Evolutionary conservation across 495 filamentous ascomycete species (phyloP).

Genomic region (Penicillium riverlandense): DNA sequence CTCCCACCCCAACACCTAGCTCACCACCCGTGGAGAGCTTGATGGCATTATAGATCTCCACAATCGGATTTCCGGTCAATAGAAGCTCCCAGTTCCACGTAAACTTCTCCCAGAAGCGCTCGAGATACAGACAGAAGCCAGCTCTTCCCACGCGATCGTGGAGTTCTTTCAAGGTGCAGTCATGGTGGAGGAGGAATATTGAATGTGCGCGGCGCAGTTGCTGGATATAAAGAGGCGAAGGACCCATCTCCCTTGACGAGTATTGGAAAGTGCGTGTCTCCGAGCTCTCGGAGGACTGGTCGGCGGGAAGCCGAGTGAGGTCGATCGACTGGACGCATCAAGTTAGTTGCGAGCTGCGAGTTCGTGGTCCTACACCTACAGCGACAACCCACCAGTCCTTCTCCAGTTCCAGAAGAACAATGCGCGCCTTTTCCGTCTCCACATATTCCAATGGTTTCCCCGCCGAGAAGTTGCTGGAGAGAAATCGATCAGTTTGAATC

Average conservation of each 20-base stretch:
- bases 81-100: constrained; percentile 81
- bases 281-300: constrained; percentile 15
- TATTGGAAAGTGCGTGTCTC: constrained; percentile 50
- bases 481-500: constrained; percentile 5
- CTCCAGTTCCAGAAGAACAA: constrained; percentile 78
- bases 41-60: constrained; percentile 71
- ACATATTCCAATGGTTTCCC: constrained; percentile 71
- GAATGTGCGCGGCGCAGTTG: constrained; percentile 78
- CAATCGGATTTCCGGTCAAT: constrained; percentile 78
- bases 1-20: constrained; percentile 86
- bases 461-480: constrained; percentile 64
- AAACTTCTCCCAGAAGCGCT: constrained; percentile 79
- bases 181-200: constrained; percentile 84
- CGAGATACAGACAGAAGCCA: constrained; percentile 57
- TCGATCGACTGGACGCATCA: constrained; percentile 54
- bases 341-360: constrained; percentile 7
- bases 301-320: constrained; percentile 50
- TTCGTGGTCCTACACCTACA: constrained; percentile 36
- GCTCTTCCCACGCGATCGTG: constrained; percentile 52
- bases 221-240: constrained; percentile 67
- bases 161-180: constrained; percentile 55
- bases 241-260: constrained; percentile 81
- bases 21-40: constrained; percentile 89
- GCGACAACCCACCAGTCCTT: constrained; percentile 93
- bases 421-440: constrained; percentile 81